A percentile compares a stretch with the other conserved stretches of the same genome.
Conservation (phyloP, 345 rosid species). For the Euphorbia pulcherrima region DNA sequence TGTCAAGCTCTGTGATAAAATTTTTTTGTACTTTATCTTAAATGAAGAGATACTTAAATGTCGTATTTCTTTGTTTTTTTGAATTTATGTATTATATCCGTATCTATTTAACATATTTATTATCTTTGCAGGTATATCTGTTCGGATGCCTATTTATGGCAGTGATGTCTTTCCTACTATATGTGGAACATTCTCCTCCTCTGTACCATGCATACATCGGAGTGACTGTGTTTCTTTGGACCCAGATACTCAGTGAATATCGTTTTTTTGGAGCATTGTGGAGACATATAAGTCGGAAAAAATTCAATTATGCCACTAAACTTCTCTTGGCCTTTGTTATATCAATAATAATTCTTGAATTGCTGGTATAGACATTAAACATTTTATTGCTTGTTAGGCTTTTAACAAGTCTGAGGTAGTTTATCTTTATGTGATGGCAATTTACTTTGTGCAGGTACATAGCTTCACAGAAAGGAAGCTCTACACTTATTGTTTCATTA, state of each 20-base stretch:
- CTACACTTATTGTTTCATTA: slow-evolving; percentile 83
- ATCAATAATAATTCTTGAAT: slow-evolving; percentile 62
- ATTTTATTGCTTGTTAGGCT: slow-evolving; percentile 6
- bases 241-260: slow-evolving; percentile 62
- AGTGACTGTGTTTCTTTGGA: slow-evolving; percentile 89
- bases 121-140: slow-evolving; percentile 50
- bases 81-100: not conserved
- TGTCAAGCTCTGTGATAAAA: too few relatives aligned
- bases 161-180: slow-evolving; percentile 41
- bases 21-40: not conserved
- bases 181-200: slow-evolving; percentile 77
- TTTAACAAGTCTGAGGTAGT: slow-evolving; percentile 8
- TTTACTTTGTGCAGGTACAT: slow-evolving; percentile 62
- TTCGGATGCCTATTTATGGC: slow-evolving; percentile 65
- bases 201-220: slow-evolving; percentile 83
- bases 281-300: slow-evolving; percentile 51
- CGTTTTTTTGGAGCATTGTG: slow-evolving; percentile 54
- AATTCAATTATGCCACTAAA: slow-evolving; percentile 39
- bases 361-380: slow-evolving; percentile 53
- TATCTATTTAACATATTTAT: not conserved
- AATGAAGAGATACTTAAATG: not conserved
- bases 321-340: slow-evolving; percentile 48
- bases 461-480: slow-evolving; percentile 93
- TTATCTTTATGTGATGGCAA: slow-evolving; percentile 17
- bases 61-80: not conserved